Evolutionary conservation across 2,329 filamentous ascomycete species (phyloP), one percentile per base, ranked within the genome.

Genomic region (Orbilia oligospora): DNA sequence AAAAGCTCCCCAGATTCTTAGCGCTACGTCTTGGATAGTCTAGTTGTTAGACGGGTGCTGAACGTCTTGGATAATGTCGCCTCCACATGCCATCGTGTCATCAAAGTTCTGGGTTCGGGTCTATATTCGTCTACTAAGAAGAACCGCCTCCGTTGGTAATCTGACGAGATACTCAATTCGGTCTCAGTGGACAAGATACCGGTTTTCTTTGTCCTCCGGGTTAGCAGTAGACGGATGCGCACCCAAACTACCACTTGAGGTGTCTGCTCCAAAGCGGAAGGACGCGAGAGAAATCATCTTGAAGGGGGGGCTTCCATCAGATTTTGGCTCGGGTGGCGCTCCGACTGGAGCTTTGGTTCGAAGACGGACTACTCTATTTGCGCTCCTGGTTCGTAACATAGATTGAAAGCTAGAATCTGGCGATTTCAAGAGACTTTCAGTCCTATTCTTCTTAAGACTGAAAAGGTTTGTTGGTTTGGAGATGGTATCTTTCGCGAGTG

Each of bases 191-290:
- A 16, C 44, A 0, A 20, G 53, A n/a, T n/a, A 9, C 27, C 38
- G n/a, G 30, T 78, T 78, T 51, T 78, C 75, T 64, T 78, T 78
- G 46, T 72, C 36, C 10, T 27, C 55, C 24, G 30, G 30, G n/a
- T 20, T 41, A 3, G 14, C 9, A 14, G 12, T 16, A 18, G 46
- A 14, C 36, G n/a, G 8, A 20, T 18, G 18, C 0, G 20, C 8
- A 20, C 44, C 51, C 16, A 10, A 38, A 41, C 63, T 71, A 5
- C 38, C 33, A 18, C 33, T n/a, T 18, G n/a, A 24, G n/a, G 33
- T 22, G 3, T 30, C 9, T 30, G 53, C 12, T 69, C 49, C 22
- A 24, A 78, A 72, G 20, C 63, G 75, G 51, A 78, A 72, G 3
- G 16, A 51, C 3, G 61, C 63, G 4, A 77, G 49, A 6, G 73